These are phyloP conservation scores for Endothia cerciana DNA, from an alignment of 2,329 filamentous ascomycete species.

Conservation along the genomic window DNA sequence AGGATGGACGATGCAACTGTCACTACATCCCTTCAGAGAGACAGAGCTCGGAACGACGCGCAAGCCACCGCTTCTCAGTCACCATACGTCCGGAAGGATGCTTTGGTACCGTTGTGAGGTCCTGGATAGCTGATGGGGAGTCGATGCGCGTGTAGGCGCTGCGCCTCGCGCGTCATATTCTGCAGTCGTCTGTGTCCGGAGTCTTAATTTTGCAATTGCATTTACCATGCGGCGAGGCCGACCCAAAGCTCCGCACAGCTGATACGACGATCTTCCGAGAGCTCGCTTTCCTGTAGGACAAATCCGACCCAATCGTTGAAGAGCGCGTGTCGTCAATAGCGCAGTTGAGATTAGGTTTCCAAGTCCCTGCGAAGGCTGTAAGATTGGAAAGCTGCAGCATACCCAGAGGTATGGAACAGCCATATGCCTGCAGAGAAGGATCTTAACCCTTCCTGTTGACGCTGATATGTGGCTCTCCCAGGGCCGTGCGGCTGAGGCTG, in stretches of 20 bases:
- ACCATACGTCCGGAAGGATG: background rate
- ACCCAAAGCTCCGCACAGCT: background rate
- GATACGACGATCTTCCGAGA: background rate
- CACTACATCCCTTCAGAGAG: too few relatives aligned
- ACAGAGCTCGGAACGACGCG: background rate
- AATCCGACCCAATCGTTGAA: background rate
- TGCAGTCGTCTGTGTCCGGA: background rate
- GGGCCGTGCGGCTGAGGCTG: background rate
- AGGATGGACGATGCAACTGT: too few relatives aligned
- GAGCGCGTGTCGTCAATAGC: background rate
- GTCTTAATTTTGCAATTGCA: background rate
- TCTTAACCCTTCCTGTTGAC: background rate
- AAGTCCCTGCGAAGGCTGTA: background rate
- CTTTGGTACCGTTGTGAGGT: background rate
- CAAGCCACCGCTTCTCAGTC: background rate
- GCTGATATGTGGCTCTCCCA: background rate
- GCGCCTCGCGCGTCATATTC: background rate
- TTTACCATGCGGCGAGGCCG: background rate
- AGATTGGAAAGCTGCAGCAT: background rate
- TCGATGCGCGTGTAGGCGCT: background rate
- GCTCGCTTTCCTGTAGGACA: background rate
- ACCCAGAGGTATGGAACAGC: background rate
- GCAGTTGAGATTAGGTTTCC: background rate
- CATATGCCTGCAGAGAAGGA: background rate
- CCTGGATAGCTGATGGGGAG: background rate